Percentiles rank a stretch among this genome's conserved stretches.
These are phyloP conservation scores for Boletus vinaceobasis DNA, from an alignment of 768 basidiomycete species.

Conservation along the genomic window DNA sequence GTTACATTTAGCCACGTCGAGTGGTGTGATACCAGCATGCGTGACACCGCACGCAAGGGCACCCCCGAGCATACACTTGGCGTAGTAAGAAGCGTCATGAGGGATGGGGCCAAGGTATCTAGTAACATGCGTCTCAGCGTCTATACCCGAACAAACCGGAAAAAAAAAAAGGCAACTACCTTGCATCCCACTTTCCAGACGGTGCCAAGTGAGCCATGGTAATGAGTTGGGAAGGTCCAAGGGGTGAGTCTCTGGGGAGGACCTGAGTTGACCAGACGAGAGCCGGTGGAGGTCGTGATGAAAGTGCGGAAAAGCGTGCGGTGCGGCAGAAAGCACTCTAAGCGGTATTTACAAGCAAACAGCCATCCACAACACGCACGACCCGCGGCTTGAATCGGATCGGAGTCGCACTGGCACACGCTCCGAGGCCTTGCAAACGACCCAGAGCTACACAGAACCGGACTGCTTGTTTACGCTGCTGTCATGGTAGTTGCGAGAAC, in stretches of 20 bases:
- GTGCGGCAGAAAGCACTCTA: not conserved
- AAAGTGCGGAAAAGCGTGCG: slow-evolving; percentile 5
- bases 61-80: slow-evolving; percentile 88
- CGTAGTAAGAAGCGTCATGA: slow-evolving; percentile 72
- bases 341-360: slow-evolving; percentile 1
- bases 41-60: slow-evolving; percentile 83
- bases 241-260: slow-evolving; percentile 21
- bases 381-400: slow-evolving; percentile 9
- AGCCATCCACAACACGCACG: slow-evolving; percentile 3
- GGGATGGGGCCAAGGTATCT: slow-evolving; percentile 71
- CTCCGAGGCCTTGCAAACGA: not conserved
- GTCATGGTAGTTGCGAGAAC: not conserved
- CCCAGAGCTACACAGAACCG: not conserved
- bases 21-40: slow-evolving; percentile 82
- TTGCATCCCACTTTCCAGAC: slow-evolving; percentile 70
- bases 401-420: too few species aligned
- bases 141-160: not conserved
- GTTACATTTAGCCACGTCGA: slow-evolving; percentile 89
- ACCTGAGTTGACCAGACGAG: slow-evolving; percentile 7
- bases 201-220: slow-evolving; percentile 50
- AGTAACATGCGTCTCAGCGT: slow-evolving; percentile 5
- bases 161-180: slow-evolving; percentile 36
- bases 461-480: not conserved
- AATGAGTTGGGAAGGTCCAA: slow-evolving; percentile 33
- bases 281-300: slow-evolving; percentile 24